Conservation (phyloP, 2,329 filamentous ascomycete genomes). For the Colletotrichum theobromicola region DNA sequence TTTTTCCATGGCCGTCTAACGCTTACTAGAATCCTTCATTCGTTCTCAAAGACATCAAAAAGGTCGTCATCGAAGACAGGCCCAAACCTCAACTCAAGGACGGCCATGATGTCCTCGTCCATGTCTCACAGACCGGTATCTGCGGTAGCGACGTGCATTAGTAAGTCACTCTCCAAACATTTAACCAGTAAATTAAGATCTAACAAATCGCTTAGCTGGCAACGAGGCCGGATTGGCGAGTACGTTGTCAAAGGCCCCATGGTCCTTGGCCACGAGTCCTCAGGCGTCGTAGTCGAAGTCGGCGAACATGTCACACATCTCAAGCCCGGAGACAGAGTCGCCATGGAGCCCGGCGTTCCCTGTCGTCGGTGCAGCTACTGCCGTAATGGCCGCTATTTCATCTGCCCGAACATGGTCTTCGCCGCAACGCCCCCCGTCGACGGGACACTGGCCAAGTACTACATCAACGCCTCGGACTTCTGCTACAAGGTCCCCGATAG, state of each 20-base stretch:
- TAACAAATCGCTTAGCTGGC: not conserved
- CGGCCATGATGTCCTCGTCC: not conserved
- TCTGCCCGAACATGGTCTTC: not conserved
- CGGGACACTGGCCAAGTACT: not conserved
- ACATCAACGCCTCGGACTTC: not conserved
- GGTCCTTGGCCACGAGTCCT: not conserved
- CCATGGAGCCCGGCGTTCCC: not conserved
- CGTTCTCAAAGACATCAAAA: not conserved
- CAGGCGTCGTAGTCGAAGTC: not conserved
- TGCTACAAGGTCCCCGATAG: not conserved
- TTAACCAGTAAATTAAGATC: not conserved
- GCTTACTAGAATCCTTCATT: not conserved
- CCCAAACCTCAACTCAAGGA: not conserved
- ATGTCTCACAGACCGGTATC: not conserved
- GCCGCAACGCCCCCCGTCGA: not conserved
- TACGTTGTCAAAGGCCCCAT: not conserved
- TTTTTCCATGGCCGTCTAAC: not conserved
- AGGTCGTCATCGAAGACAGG: not conserved
- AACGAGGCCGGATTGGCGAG: not conserved
- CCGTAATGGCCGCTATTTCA: not conserved
- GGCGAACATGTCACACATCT: not conserved
- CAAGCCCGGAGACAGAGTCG: not conserved
- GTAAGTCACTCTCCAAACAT: not conserved
- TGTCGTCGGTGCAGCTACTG: not conserved
- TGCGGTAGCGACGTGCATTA: not conserved